Evolutionary conservation across 2,329 filamentous ascomycete species (phyloP).

Genomic region (Fusarium musae): DNA sequence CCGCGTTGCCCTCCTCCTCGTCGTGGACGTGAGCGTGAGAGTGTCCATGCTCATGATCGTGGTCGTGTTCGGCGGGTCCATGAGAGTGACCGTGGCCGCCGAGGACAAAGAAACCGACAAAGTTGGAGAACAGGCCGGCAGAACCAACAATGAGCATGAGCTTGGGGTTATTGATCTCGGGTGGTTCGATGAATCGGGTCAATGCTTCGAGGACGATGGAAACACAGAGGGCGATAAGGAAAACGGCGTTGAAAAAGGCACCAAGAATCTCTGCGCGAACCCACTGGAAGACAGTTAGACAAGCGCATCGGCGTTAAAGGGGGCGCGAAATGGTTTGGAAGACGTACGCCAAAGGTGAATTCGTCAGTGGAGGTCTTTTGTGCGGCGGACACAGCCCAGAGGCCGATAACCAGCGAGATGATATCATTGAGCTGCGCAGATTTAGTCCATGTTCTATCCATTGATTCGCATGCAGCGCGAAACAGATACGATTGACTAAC

Average conservation of each 20-base stretch:
- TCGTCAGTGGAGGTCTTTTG: constrained; percentile 86
- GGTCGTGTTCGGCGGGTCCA: constrained; percentile 65
- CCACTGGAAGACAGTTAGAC: constrained; percentile 70
- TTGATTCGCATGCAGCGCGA: background rate
- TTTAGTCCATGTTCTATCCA: constrained; percentile 22
- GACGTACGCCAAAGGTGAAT: constrained; percentile 90
- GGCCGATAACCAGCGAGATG: constrained; percentile 87
- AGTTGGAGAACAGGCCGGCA: constrained; percentile 86
- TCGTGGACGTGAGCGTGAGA: constrained; percentile 51
- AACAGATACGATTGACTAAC: constrained; percentile 58
- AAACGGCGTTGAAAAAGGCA: constrained; percentile 96
- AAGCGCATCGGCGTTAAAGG: background rate
- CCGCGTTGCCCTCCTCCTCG: constrained; percentile 64
- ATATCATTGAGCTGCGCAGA: constrained; percentile 87
- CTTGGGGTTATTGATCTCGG: constrained; percentile 84
- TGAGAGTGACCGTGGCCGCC: constrained; percentile 93
- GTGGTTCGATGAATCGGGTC: constrained; percentile 90
- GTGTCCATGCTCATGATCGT: constrained; percentile 54
- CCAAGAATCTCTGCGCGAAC: constrained; percentile 96
- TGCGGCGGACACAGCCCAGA: constrained; percentile 94
- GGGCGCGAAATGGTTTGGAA: constrained; percentile 29
- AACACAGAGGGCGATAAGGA: constrained; percentile 94
- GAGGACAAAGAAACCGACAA: constrained; percentile 88
- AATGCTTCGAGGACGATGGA: constrained; percentile 97
- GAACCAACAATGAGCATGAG: constrained; percentile 91